Evolutionary conservation across 345 rosid species (phyloP), one percentile per base, ranked within the genome.

Genomic region (Eucalyptus sp.): DNA sequence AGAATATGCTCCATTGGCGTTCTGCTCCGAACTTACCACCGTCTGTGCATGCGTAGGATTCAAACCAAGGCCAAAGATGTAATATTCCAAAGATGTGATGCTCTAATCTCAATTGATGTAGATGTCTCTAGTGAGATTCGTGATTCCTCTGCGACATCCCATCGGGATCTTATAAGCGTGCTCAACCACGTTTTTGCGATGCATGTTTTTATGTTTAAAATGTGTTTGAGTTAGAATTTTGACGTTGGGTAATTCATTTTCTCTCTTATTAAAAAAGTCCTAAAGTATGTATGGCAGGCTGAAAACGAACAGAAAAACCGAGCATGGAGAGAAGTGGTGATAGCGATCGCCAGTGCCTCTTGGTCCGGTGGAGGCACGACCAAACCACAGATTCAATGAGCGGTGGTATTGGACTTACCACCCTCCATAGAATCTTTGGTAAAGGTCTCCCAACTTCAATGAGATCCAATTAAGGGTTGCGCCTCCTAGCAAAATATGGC

Each of bases 291-390:
- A n/a, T 0, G 4, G 3, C 2, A 0, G 4, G 10, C 2, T 29
- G 31, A 58, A 58, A 58, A 60, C 2, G 2, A 27, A 27, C 4
- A 27, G 66, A 60, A 60, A 27, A 60, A 5, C 31, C 7, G 5
- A 13, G 31, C 27, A 2, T 13, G 3, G 33, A 14, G 18, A 64
- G 71, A 64, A n/a, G 2, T n/a, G 20, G 20, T 7, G 37, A 14
- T 4, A 29, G 3, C 10, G 10, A n/a, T 64, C 10, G 4, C 10
- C 9, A 0, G n/a, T 14, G 5, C 20, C 5, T 14, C 33, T 15
- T 1, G 1, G 5, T n/a, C 37, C 4, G 3, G 3, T 31, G 0
- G 3, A 7, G 17, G 10, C 37, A 64, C 2, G 5, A 8, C 2
- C 10, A n/a, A n/a, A 1, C 5, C 1, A 1, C 18, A 15, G n/a